Evolutionary conservation across 148 eudicot species (phyloP).

Genomic region (Oxyria digyna): DNA sequence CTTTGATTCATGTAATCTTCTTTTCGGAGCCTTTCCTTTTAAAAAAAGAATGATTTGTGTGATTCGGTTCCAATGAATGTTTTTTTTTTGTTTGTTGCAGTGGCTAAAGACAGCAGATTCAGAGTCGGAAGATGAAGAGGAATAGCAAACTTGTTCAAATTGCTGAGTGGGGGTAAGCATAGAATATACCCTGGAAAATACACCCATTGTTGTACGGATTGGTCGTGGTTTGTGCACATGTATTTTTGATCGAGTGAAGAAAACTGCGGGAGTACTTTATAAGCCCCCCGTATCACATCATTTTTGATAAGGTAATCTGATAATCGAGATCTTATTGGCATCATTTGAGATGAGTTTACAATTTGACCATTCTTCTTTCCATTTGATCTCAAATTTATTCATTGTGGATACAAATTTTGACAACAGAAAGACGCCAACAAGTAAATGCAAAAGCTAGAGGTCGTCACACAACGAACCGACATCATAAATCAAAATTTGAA

Average conservation of each 20-base stretch:
- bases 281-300: neutral
- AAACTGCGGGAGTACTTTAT: neutral
- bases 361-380: neutral
- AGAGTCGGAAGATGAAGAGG: conserved; percentile 1
- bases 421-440: neutral
- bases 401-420: neutral
- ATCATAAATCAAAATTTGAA: no score
- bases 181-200: neutral
- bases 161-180: neutral
- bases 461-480: no score
- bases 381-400: neutral
- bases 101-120: conserved; percentile 3
- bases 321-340: neutral
- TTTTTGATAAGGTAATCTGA: neutral
- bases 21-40: neutral
- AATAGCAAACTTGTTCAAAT: neutral
- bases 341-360: neutral
- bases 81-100: neutral
- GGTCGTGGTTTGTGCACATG: neutral
- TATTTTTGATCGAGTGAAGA: conserved; percentile 8
- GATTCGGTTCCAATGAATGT: neutral
- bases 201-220: conserved; percentile 7
- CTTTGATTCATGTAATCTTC: conserved; percentile 42
- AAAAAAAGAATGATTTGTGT: no score
- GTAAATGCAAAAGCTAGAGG: neutral